These are phyloP conservation scores for Choanephora cucurbitarum DNA, from an alignment of 371 early-diverging fungal genomes.

Conservation along the genomic window DNA sequence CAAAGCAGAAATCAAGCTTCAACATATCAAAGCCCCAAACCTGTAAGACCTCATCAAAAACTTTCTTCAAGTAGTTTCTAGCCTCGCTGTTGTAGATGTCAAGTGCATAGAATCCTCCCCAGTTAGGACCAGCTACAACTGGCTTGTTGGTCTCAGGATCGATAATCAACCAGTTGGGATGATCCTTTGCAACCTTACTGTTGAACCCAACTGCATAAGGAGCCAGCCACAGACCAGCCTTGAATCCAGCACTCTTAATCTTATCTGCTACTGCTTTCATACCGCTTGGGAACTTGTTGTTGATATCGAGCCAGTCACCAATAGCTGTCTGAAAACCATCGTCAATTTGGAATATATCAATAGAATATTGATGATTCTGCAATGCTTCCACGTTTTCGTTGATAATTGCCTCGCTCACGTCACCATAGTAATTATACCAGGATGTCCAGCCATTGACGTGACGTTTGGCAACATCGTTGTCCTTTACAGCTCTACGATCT, in stretches of 20 bases:
- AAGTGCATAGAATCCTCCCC: slow-evolving; percentile 57
- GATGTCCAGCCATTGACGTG: slow-evolving; percentile 64
- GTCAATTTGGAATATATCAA: slow-evolving; percentile 63
- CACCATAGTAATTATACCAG: slow-evolving; percentile 63
- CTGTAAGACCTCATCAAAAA: slow-evolving; percentile 51
- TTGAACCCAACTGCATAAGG: slow-evolving; percentile 56
- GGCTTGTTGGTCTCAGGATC: slow-evolving; percentile 37
- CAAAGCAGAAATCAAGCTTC: slow-evolving; percentile 64
- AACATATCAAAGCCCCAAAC: slow-evolving; percentile 64
- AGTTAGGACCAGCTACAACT: slow-evolving; percentile 48
- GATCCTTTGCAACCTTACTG: slow-evolving; percentile 48
- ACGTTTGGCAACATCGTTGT: slow-evolving; percentile 21
- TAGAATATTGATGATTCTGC: slow-evolving; percentile 46
- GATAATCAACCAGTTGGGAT: slow-evolving; percentile 57
- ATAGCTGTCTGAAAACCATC: slow-evolving; percentile 63
- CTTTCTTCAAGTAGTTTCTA: slow-evolving; percentile 47
- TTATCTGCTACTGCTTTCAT: slow-evolving; percentile 45
- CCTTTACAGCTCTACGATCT: slow-evolving; percentile 34
- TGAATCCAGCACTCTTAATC: slow-evolving; percentile 47
- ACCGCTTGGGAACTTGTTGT: slow-evolving; percentile 54
- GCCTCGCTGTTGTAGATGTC: slow-evolving; percentile 56
- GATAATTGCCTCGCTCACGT: slow-evolving; percentile 53
- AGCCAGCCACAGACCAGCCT: slow-evolving; percentile 63
- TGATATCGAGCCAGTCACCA: slow-evolving; percentile 62
- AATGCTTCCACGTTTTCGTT: slow-evolving; percentile 49